Conservation (phyloP, 2,329 filamentous ascomycete genomes). For the Sporothrix schenckii region DNA sequence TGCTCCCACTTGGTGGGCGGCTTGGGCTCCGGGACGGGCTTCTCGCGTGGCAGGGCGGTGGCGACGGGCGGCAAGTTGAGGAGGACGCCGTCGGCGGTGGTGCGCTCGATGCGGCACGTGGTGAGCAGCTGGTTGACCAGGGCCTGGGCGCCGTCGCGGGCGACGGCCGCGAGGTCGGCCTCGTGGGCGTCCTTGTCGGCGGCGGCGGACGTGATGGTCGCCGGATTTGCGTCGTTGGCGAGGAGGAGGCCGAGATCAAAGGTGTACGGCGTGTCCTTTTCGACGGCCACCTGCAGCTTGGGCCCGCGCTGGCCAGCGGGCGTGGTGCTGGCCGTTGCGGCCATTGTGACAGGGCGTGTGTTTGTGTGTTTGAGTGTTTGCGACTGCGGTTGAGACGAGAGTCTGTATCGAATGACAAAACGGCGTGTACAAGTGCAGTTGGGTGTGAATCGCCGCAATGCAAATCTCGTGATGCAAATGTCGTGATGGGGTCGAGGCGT, state of each 20-base stretch:
- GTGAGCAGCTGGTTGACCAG: conserved; percentile 94
- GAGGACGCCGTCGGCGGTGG: conserved; percentile 67
- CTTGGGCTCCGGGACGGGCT: conserved; percentile 81
- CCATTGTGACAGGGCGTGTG: conserved; percentile 27
- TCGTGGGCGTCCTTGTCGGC: conserved; percentile 56
- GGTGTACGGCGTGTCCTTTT: conserved; percentile 85
- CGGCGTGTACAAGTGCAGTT: background rate
- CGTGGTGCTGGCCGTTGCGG: conserved; percentile 40
- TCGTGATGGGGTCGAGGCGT: background rate
- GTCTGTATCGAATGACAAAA: background rate
- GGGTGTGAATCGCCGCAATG: background rate
- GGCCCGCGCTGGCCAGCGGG: conserved; percentile 41
- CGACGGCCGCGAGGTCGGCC: conserved; percentile 66
- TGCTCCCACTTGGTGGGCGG: conserved; percentile 91
- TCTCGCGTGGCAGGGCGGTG: conserved; percentile 82
- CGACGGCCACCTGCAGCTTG: conserved; percentile 66
- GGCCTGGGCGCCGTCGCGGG: conserved; percentile 87
- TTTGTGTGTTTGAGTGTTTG: background rate
- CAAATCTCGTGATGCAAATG: conserved; percentile 19
- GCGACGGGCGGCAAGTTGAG: conserved; percentile 72
- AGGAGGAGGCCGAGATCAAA: conserved; percentile 91
- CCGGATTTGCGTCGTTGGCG: conserved; percentile 83
- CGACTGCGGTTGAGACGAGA: background rate
- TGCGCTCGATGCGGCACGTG: conserved; percentile 77
- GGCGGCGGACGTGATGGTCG: conserved; percentile 52